These are phyloP conservation scores for Elsinoe batatas DNA, from an alignment of 2,329 filamentous ascomycete species.

Conservation along the genomic window DNA sequence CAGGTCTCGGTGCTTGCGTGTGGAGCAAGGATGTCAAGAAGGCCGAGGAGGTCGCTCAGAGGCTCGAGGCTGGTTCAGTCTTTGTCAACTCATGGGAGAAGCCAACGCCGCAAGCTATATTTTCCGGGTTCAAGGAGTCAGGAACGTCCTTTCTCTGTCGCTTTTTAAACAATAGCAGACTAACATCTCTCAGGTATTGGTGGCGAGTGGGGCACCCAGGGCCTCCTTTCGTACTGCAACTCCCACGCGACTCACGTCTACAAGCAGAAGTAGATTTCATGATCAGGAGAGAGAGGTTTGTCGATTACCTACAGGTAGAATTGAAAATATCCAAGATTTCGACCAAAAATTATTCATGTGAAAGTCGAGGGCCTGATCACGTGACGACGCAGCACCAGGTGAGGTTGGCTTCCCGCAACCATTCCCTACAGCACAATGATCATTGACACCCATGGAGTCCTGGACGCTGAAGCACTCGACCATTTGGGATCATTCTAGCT, in stretches of 20 bases:
- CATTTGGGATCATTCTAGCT: too few species aligned
- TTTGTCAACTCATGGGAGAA: slow-evolving; percentile 46
- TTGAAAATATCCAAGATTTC: not conserved
- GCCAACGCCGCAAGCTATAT: slow-evolving; percentile 41
- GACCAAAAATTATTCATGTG: not conserved
- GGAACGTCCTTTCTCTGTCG: too few species aligned
- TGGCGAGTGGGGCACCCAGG: slow-evolving; percentile 49
- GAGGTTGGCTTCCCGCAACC: not conserved
- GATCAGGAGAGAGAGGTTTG: not conserved
- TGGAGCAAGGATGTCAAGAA: slow-evolving; percentile 42
- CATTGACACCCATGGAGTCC: too few species aligned
- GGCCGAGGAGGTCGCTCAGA: slow-evolving; percentile 38
- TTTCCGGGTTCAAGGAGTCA: slow-evolving; percentile 65
- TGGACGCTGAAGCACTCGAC: too few species aligned
- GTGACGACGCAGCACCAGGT: not conserved
- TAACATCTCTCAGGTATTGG: too few species aligned
- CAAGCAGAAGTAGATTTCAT: slow-evolving; percentile 25
- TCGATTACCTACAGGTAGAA: not conserved
- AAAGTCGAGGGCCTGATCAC: not conserved
- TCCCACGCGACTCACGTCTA: slow-evolving; percentile 39
- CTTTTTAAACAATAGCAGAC: too few species aligned
- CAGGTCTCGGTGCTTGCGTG: slow-evolving; percentile 45
- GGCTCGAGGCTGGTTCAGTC: slow-evolving; percentile 45
- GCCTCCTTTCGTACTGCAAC: slow-evolving; percentile 39
- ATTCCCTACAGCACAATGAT: too few species aligned